Evolutionary conservation across 371 early-diverging fungal species (phyloP).

Genomic region (Rhizomucor miehei): DNA sequence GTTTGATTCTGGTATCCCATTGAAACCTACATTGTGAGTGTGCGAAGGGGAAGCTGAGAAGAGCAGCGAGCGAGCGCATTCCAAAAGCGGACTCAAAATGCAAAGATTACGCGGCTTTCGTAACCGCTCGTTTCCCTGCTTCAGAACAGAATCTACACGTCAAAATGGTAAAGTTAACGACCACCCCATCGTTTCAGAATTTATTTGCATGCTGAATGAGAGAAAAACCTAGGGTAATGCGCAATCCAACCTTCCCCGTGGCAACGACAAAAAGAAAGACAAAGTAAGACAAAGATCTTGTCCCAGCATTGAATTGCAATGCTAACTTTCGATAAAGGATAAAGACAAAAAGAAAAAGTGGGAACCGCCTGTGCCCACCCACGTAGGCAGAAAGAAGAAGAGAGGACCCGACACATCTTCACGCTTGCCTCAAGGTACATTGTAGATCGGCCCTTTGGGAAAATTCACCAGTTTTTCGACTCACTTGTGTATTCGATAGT

Average conservation of each 20-base stretch:
- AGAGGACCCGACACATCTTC: constrained; percentile 92
- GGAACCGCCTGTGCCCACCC: constrained; percentile 98
- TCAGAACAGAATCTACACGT: too few species aligned
- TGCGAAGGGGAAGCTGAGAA: too few species aligned
- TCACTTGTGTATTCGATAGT: constrained; percentile 46
- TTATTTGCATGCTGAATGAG: too few species aligned
- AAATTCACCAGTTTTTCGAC: neutral
- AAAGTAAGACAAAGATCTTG: constrained; percentile 35
- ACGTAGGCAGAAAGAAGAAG: constrained; percentile 97
- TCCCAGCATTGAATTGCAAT: neutral
- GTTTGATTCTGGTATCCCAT: too few species aligned
- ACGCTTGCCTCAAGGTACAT: constrained; percentile 87
- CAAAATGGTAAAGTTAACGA: too few species aligned
- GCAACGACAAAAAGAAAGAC: constrained; percentile 62
- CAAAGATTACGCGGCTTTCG: too few species aligned
- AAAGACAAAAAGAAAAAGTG: constrained; percentile 92
- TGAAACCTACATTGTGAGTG: too few species aligned
- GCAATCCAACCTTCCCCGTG: constrained; percentile 69
- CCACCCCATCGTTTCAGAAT: too few species aligned
- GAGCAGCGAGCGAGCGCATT: too few species aligned
- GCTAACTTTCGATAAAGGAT: constrained; percentile 36
- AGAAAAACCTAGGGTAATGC: constrained; percentile 61
- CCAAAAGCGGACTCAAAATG: too few species aligned
- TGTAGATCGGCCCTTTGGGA: neutral
- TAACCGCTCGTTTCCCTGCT: too few species aligned